Base-by-base conservation (phyloP, 2,329 filamentous ascomycete species). In the Penicillium sp. region DNA sequence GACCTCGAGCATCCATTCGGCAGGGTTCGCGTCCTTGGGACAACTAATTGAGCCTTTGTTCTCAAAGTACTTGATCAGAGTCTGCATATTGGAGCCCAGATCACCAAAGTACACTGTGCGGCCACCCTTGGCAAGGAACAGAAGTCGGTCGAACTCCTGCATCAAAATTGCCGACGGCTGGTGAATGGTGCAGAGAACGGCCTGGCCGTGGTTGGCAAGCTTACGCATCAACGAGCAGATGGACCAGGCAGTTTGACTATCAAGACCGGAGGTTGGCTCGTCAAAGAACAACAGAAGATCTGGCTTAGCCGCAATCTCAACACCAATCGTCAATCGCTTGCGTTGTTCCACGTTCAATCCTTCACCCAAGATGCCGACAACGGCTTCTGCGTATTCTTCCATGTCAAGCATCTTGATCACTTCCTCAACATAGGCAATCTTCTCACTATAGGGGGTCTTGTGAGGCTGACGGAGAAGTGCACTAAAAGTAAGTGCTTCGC, bases 121-220 rank as follows among this genome's bases (percentile, higher is more conserved):
- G 0, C 87, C 87, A 25, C 86, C 86, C 53, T 79, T 81, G 3
- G 85, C 84, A 1, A 89, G 76, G 68, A 89, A 85, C 0, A 88
- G 76, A 0, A 88, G 74, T 0, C 81, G 80, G 62, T 88, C 86
- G 50, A 88, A 96, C 59, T 91, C 87, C 72, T 96, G 90, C 80
- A 96, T 96, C 53, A 96, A 81, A 81, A 96, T 91, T 33, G 92
- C 92, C 10, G 91, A 95, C 10, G 93, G 93, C 74, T 97, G 93
- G 73, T 97, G 93, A 60, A 96, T 96, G 0, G 93, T 96, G 78
- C 92, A 96, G 10, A 96, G 85, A 72, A 96, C 89, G 43, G 93
- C 92, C 72, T 95, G 91, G n/a, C 93, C 92, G 61, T 87, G 89
- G 73, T 93, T 90, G 67, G 91, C 91, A 26, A 96, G 82, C 78